These are phyloP conservation scores for Leucocoprinus leucothites DNA, from an alignment of 768 basidiomycete species.

Conservation along the genomic window DNA sequence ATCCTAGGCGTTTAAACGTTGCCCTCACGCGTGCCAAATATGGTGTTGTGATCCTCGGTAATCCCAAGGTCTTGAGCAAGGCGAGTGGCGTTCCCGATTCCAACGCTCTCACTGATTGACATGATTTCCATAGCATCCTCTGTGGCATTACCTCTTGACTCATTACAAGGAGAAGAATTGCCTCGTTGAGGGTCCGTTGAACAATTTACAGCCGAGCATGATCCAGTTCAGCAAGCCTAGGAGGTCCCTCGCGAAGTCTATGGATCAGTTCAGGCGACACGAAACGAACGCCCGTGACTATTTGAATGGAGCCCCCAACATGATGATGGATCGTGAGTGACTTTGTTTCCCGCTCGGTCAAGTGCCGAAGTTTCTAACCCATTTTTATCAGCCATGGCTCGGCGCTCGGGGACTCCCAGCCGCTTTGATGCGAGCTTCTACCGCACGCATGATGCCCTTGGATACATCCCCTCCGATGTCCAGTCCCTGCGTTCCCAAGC, in stretches of 20 bases:
- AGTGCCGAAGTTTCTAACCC: background rate
- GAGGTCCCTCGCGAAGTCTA: conserved; percentile 81
- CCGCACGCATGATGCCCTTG: conserved; percentile 89
- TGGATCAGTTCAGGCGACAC: conserved; percentile 92
- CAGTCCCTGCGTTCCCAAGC: conserved; percentile 97
- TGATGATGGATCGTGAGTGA: conserved; percentile 50
- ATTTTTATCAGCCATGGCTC: conserved; percentile 34
- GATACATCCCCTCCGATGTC: conserved; percentile 92
- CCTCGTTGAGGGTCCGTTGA: conserved; percentile 95
- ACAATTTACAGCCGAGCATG: conserved; percentile 96
- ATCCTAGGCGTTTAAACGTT: conserved; percentile 94
- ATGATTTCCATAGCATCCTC: conserved; percentile 67
- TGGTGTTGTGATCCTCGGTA: conserved; percentile 98
- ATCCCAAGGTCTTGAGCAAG: conserved; percentile 99
- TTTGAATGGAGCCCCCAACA: conserved; percentile 37
- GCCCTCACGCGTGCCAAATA: conserved; percentile 97
- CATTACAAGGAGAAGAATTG: conserved; percentile 96
- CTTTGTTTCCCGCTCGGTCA: background rate
- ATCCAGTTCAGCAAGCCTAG: conserved; percentile 99
- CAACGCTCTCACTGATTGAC: conserved; percentile 7
- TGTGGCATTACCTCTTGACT: conserved; percentile 97
- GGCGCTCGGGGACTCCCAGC: conserved; percentile 85
- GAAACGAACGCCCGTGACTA: conserved; percentile 90
- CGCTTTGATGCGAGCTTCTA: conserved; percentile 97
- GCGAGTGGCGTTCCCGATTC: conserved; percentile 38